phyloP scores from a whole-genome alignment of 2,329 filamentous ascomycete species.

The Aspergillus sergii region DNA sequence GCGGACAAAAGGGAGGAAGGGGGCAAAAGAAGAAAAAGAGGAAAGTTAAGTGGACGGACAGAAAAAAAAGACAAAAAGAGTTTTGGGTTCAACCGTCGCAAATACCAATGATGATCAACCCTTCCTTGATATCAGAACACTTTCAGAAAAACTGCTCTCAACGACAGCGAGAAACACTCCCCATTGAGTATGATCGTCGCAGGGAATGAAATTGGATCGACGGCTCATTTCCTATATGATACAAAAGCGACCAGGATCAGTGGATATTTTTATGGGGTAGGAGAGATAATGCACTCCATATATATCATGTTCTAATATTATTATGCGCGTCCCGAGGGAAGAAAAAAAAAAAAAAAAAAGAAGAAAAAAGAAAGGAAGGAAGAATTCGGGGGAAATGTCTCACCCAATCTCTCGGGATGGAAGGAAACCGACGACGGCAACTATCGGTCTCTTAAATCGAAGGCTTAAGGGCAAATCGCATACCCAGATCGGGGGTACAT shows the following conservation, averaged over 20 bases:
- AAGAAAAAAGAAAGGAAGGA: no score
- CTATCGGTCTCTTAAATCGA: not conserved
- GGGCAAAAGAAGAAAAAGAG: not conserved
- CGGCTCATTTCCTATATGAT: conserved; percentile 4
- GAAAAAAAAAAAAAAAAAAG: no score
- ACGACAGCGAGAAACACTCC: not conserved
- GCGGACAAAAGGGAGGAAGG: conserved; percentile 1
- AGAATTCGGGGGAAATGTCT: not conserved
- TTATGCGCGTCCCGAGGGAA: not conserved
- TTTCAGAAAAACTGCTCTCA: not conserved
- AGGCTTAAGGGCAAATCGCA: not conserved
- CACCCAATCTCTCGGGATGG: not conserved
- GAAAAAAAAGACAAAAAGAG: not conserved
- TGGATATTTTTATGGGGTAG: conserved; percentile 1
- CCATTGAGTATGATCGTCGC: conserved; percentile 3
- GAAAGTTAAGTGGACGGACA: not conserved
- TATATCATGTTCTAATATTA: conserved; percentile 1
- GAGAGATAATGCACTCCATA: not conserved
- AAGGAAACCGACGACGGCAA: not conserved
- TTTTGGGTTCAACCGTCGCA: not conserved
- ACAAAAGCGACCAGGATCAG: not conserved
- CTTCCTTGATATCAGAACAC: not conserved
- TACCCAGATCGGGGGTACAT: not conserved
- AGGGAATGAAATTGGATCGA: conserved; percentile 6
- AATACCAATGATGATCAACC: not conserved